Percentiles rank a stretch among this genome's conserved stretches.
These are phyloP conservation scores for Coniosporium tulheliwenetii DNA, from an alignment of 2,329 filamentous ascomycete species.

Conservation along the genomic window DNA sequence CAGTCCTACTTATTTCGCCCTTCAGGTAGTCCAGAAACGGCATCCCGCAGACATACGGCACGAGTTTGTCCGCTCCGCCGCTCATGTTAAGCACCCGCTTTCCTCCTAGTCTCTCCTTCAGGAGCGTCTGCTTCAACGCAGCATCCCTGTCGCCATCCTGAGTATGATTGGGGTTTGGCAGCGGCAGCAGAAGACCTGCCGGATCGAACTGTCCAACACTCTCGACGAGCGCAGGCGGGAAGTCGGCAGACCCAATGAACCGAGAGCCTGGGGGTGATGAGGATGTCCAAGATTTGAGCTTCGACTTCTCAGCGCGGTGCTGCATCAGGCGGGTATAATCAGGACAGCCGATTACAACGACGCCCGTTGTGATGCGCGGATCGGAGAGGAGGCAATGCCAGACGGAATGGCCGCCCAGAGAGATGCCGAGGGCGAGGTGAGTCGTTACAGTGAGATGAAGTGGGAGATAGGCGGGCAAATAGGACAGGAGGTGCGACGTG, in stretches of 20 bases:
- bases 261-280: slow-evolving; percentile 35
- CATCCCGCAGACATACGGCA: slow-evolving; percentile 47
- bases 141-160: slow-evolving; percentile 4
- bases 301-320: slow-evolving; percentile 60
- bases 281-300: slow-evolving; percentile 44
- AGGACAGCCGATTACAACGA: slow-evolving; percentile 75
- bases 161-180: slow-evolving; percentile 6
- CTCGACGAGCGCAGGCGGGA: slow-evolving; percentile 52
- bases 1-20: slow-evolving; percentile 26
- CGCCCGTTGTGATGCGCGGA: slow-evolving; percentile 58
- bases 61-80: slow-evolving; percentile 53
- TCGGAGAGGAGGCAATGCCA: slow-evolving; percentile 77
- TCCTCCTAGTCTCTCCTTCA: slow-evolving; percentile 27
- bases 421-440: slow-evolving; percentile 68
- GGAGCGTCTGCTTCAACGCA: slow-evolving; percentile 20
- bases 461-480: slow-evolving; percentile 61
- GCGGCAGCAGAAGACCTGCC: slow-evolving; percentile 43
- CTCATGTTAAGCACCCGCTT: slow-evolving; percentile 52
- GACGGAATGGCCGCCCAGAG: slow-evolving; percentile 71
- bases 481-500: slow-evolving; percentile 57
- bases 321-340: slow-evolving; percentile 72
- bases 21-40: slow-evolving; percentile 49
- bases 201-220: slow-evolving; percentile 56
- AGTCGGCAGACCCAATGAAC: slow-evolving; percentile 66
- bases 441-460: slow-evolving; percentile 24